Percentiles rank a stretch among this genome's conserved stretches.
Conservation (phyloP, 2,329 filamentous ascomycete genomes). For the Colletotrichum echinochloae region DNA sequence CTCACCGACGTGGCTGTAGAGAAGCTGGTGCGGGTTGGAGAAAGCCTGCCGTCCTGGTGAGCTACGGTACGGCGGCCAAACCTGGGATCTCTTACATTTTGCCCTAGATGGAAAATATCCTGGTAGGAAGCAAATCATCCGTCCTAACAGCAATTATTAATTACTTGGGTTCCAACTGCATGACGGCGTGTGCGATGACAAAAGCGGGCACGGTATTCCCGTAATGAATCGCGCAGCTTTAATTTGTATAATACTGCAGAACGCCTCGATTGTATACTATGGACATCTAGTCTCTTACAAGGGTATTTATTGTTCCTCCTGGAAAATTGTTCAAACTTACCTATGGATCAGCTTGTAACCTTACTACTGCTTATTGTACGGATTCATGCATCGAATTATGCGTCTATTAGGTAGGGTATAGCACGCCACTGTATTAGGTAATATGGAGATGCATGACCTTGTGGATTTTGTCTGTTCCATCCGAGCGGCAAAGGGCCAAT, state of each 20-base stretch:
- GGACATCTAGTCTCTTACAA: too few species aligned
- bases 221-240: neutral
- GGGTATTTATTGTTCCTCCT: too few species aligned
- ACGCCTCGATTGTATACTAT: too few species aligned
- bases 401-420: neutral
- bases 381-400: neutral
- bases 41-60: constrained; percentile 21
- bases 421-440: constrained; percentile 22
- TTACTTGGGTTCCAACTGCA: neutral
- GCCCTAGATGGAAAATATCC: constrained; percentile 13
- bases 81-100: constrained; percentile 10
- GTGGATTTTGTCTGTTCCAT: constrained; percentile 20
- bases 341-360: too few species aligned
- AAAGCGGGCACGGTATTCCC: neutral
- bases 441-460: neutral
- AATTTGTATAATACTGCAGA: too few species aligned
- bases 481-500: constrained; percentile 29
- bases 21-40: constrained; percentile 8
- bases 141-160: constrained; percentile 17
- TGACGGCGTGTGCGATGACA: neutral
- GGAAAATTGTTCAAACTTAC: too few species aligned
- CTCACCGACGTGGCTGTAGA: constrained; percentile 22
- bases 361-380: too few species aligned
- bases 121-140: constrained; percentile 21
- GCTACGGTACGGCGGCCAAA: constrained; percentile 17